Evolutionary conservation across 805 yeast genomes (phyloP).

Genomic region (Saccharomycopsis capsularis): DNA sequence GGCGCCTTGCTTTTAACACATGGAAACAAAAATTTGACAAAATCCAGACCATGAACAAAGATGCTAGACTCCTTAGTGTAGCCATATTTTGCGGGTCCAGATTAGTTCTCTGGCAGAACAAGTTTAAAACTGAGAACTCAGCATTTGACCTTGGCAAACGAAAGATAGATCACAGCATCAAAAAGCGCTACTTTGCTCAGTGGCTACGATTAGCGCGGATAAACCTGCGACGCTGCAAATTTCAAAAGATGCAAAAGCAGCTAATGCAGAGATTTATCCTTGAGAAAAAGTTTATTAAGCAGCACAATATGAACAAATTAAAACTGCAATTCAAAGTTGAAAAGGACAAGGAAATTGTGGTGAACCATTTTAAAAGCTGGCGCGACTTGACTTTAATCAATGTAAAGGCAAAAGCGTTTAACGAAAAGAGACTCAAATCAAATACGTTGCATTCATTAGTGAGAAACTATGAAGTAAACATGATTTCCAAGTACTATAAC

Average conservation of each 20-base stretch:
- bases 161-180: neutral
- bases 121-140: neutral
- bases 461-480: constrained; percentile 1
- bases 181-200: constrained; percentile 5
- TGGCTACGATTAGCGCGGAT: constrained; percentile 11
- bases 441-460: constrained; percentile 2
- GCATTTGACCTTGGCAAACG: neutral
- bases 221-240: neutral
- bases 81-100: constrained; percentile 13
- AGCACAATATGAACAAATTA: neutral
- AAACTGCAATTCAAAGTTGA: neutral
- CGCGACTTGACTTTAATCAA: neutral
- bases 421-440: constrained; percentile 1
- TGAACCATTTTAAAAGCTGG: constrained; percentile 12
- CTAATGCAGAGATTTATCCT: constrained; percentile 11
- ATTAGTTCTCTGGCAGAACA: constrained; percentile 8
- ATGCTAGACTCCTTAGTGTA: neutral
- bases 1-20: neutral
- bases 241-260: constrained; percentile 4
- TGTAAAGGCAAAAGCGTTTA: constrained; percentile 4
- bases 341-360: neutral
- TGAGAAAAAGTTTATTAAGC: constrained; percentile 1
- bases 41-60: neutral
- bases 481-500: constrained; percentile 8
- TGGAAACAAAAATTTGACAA: neutral